phyloP scores from a whole-genome alignment of 2,329 filamentous ascomycete species.

The Sordariomycetes sp. region DNA sequence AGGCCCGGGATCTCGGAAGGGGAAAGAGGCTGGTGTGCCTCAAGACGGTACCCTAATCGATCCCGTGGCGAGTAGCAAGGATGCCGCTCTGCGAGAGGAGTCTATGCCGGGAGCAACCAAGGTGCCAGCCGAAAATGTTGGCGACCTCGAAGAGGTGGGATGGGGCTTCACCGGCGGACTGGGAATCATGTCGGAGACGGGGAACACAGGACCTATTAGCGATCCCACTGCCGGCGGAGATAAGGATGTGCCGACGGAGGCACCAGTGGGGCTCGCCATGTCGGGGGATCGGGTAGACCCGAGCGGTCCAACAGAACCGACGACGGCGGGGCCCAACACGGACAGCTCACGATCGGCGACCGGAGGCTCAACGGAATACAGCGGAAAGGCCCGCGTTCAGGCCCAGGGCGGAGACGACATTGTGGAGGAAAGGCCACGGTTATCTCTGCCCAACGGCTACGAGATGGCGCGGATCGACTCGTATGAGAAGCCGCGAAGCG shows the following conservation, averaged over 20 bases:
- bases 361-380: background rate
- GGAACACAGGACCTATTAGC: conserved; percentile 2
- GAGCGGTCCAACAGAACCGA: conserved; percentile 2
- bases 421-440: background rate
- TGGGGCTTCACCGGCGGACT: background rate
- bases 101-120: background rate
- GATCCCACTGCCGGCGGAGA: background rate
- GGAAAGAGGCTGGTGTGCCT: background rate
- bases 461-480: background rate
- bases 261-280: background rate
- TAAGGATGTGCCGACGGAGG: background rate
- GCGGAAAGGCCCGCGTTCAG: background rate
- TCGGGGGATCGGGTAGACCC: background rate
- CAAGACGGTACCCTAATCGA: background rate
- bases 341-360: background rate
- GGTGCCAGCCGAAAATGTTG: conserved; percentile 2
- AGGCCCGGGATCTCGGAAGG: background rate
- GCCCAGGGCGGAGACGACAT: background rate
- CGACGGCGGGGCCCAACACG: background rate
- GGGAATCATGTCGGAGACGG: background rate
- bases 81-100: background rate
- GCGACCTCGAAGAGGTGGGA: background rate
- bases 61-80: background rate
- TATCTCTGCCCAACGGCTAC: background rate
- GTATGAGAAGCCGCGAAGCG: background rate